Evolutionary conservation across 2,329 filamentous ascomycete genomes (phyloP).

Genomic region (Exophiala oligosperma): DNA sequence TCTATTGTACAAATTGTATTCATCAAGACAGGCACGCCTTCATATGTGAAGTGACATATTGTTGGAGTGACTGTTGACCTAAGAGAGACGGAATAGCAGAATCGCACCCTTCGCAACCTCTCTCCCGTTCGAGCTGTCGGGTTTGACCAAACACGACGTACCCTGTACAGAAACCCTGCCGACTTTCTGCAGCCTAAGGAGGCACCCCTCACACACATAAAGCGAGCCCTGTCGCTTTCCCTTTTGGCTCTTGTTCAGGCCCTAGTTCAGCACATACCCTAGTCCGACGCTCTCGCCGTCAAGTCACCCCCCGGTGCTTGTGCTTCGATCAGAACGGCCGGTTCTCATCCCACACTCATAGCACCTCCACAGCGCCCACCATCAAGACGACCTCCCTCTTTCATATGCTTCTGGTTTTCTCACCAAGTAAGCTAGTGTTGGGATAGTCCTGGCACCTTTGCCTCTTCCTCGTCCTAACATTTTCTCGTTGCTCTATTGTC

Average conservation of each 20-base stretch:
- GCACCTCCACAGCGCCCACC: conserved; percentile 17
- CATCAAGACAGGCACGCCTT: background rate
- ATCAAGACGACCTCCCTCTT: conserved; percentile 13
- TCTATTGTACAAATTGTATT: background rate
- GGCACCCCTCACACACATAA: conserved; percentile 13
- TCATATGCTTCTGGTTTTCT: conserved; percentile 21
- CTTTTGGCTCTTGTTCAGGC: conserved; percentile 11
- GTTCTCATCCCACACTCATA: conserved; percentile 10
- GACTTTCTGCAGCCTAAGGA: conserved; percentile 18
- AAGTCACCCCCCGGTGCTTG: conserved; percentile 15
- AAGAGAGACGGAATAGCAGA: background rate
- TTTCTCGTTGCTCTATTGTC: conserved; percentile 1
- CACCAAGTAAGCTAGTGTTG: conserved; percentile 4
- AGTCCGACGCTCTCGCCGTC: conserved; percentile 12
- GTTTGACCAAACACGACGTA: conserved; percentile 1
- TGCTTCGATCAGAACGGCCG: conserved; percentile 4
- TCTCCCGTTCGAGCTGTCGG: background rate
- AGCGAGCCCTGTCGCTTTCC: conserved; percentile 14
- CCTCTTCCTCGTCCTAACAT: conserved; percentile 1
- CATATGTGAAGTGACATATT: conserved; percentile 1
- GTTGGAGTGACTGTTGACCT: background rate
- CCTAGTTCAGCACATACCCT: conserved; percentile 10
- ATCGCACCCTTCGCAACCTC: background rate
- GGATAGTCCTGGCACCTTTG: background rate
- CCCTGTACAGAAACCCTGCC: conserved; percentile 9